Percentiles rank a stretch among this genome's conserved stretches.
Conservation (phyloP, 2,329 filamentous ascomycete species). For the Xylariaceae sp. region DNA sequence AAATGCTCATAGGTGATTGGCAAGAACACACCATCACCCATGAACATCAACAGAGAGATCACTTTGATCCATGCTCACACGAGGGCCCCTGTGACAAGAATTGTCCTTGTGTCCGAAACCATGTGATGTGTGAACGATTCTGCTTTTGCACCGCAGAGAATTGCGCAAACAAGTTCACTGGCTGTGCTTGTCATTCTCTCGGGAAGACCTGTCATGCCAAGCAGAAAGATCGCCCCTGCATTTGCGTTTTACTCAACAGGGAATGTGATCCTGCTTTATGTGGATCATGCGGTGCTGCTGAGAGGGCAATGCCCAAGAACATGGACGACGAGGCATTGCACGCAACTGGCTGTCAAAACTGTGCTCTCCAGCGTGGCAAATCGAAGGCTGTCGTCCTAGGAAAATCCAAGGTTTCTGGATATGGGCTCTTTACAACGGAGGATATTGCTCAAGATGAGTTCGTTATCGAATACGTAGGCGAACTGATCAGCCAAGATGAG, state of each 20-base stretch:
- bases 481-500: slow-evolving; percentile 66
- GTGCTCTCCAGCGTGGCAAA: slow-evolving; percentile 62
- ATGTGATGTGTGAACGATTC: slow-evolving; percentile 66
- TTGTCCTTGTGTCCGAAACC: slow-evolving; percentile 58
- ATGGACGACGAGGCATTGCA: slow-evolving; percentile 53
- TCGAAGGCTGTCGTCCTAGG: slow-evolving; percentile 64
- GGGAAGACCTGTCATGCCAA: slow-evolving; percentile 56
- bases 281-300: slow-evolving; percentile 60
- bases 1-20: slow-evolving; percentile 51
- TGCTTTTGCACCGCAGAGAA: slow-evolving; percentile 58
- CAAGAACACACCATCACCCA: slow-evolving; percentile 51
- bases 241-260: slow-evolving; percentile 65
- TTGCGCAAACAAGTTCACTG: slow-evolving; percentile 60
- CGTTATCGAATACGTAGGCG: slow-evolving; percentile 75
- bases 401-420: slow-evolving; percentile 65
- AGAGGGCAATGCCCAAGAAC: slow-evolving; percentile 65
- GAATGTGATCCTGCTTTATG: slow-evolving; percentile 80
- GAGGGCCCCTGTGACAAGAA: slow-evolving; percentile 58
- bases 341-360: slow-evolving; percentile 63
- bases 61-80: slow-evolving; percentile 63
- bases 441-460: slow-evolving; percentile 64
- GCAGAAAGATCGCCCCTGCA: slow-evolving; percentile 57
- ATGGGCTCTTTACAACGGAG: slow-evolving; percentile 69
- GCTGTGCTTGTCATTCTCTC: slow-evolving; percentile 56
- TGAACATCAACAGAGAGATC: slow-evolving; percentile 50